A percentile compares a stretch with the other conserved stretches of the same genome.
Conservation (phyloP, 257 asterid genomes). For the Dorcoceras hygrometricum region DNA sequence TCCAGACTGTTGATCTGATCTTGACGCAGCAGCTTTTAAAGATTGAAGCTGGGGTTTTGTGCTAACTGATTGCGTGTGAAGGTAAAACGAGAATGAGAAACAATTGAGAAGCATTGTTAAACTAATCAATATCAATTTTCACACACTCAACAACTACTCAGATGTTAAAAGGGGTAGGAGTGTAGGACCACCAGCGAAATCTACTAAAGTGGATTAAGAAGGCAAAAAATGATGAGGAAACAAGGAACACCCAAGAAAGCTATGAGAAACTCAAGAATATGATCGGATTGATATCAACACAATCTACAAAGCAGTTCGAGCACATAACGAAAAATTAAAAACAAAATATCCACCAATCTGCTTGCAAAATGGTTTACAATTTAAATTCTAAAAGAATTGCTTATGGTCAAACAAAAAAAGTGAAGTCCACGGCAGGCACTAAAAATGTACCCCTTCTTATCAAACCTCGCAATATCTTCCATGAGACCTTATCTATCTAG, state of each 20-base stretch:
- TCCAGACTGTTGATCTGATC: constrained; percentile 22
- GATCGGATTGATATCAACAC: neutral
- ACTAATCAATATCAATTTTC: constrained; percentile 25
- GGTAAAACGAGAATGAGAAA: constrained; percentile 26
- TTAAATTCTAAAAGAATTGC: neutral
- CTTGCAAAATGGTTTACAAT: neutral
- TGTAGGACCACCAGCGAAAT: neutral
- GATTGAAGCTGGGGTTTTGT: constrained; percentile 26
- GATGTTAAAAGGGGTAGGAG: neutral
- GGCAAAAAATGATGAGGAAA: neutral
- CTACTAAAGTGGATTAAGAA: neutral
- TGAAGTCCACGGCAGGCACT: neutral
- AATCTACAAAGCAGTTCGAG: neutral
- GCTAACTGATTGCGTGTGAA: constrained; percentile 29
- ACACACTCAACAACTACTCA: constrained; percentile 10
- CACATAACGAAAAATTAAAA: neutral
- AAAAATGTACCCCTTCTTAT: neutral
- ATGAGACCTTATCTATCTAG: too few relatives aligned
- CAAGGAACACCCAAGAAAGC: neutral
- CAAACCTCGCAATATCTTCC: too few relatives aligned
- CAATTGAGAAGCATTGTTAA: constrained; percentile 25
- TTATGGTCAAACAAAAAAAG: neutral
- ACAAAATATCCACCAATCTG: neutral
- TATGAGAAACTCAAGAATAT: constrained; percentile 1
- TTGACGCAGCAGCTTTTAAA: constrained; percentile 29